Evolutionary conservation across 225 moss, liverwort and hornwort genomes (phyloP).

Genomic region (Straminergon stramineum): DNA sequence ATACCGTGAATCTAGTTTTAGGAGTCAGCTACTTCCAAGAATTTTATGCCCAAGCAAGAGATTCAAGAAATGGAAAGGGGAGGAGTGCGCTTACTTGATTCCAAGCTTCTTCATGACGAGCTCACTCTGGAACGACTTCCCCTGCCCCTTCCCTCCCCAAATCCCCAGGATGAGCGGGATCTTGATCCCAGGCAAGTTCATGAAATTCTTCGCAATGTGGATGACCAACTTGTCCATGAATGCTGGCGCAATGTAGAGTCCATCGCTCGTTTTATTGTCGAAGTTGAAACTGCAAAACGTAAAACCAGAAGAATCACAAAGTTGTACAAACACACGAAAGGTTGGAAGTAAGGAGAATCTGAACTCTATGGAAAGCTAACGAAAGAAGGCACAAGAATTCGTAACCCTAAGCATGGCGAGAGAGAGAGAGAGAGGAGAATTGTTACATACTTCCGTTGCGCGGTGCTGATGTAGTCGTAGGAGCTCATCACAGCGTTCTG

Average conservation of each 20-base stretch:
- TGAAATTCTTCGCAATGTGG: constrained; percentile 81
- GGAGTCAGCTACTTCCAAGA: neutral
- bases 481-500: constrained; percentile 62
- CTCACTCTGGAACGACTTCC: constrained; percentile 94
- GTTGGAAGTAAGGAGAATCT: neutral
- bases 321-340: neutral
- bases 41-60: neutral
- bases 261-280: constrained; percentile 68
- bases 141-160: constrained; percentile 99
- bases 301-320: neutral
- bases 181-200: constrained; percentile 78
- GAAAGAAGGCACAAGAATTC: neutral
- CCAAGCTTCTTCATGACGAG: constrained; percentile 85
- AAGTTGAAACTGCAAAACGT: neutral
- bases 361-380: too few relatives aligned
- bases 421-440: neutral
- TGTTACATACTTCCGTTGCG: constrained; percentile 25
- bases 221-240: constrained; percentile 92
- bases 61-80: neutral
- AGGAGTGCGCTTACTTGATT: constrained; percentile 39
- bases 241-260: constrained; percentile 80
- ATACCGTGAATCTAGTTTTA: neutral
- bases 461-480: constrained; percentile 59
- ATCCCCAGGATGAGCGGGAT: constrained; percentile 91
- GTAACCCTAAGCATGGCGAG: neutral